phyloP scores from a whole-genome alignment of 768 basidiomycete species.

The Rhizopogon vesiculosus region DNA sequence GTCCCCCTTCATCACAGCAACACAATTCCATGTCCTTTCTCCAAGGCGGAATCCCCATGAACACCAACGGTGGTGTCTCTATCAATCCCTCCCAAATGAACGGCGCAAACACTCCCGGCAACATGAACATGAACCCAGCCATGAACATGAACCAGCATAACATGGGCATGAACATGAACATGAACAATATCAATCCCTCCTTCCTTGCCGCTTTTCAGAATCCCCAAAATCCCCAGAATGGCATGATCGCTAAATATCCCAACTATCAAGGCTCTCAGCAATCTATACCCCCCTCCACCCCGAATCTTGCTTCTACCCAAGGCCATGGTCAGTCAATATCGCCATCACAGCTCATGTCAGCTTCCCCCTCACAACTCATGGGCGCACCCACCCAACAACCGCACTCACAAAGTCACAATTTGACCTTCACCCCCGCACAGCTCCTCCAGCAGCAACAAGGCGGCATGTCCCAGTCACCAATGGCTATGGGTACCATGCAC shows the following conservation, averaged over 20 bases:
- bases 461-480: conserved; percentile 6
- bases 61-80: conserved; percentile 1
- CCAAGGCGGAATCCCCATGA: conserved; percentile 7
- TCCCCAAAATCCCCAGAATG: conserved; percentile 6
- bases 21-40: conserved; percentile 15
- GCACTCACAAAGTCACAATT: conserved; percentile 8
- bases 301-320: conserved; percentile 6
- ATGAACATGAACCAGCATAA: conserved; percentile 2
- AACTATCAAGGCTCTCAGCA: conserved; percentile 11
- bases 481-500: conserved; percentile 15
- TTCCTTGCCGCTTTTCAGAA: conserved; percentile 28
- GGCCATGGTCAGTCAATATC: conserved; percentile 18
- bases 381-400: conserved; percentile 8
- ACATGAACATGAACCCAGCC: background rate
- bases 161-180: conserved; percentile 5
- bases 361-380: conserved; percentile 21
- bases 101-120: conserved; percentile 4
- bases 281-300: conserved; percentile 9
- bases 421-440: conserved; percentile 32
- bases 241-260: conserved; percentile 10
- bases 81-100: conserved; percentile 4
- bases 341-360: conserved; percentile 14
- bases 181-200: conserved; percentile 25
- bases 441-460: conserved; percentile 31
- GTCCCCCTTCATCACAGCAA: conserved; percentile 7